A percentile compares a stretch with the other conserved stretches of the same genome.
phyloP scores from a whole-genome alignment of 2,329 filamentous ascomycete species.

The Colletotrichum phormii region DNA sequence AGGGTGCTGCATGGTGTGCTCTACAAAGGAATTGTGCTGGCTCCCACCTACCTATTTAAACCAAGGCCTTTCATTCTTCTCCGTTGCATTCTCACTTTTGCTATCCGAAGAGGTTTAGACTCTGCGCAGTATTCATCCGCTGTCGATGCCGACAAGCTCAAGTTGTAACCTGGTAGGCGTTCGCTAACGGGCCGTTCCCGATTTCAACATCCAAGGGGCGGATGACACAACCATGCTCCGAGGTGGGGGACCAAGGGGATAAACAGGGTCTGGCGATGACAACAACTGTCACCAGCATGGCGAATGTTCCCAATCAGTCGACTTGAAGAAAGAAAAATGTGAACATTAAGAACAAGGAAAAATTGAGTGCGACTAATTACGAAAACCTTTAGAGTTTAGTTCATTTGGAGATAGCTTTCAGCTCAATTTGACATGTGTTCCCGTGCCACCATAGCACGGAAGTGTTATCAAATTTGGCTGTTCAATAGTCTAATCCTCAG shows the following conservation, averaged over 20 bases:
- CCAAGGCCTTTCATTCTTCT: background rate
- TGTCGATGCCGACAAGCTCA: background rate
- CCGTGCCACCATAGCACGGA: background rate
- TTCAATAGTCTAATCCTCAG: no score
- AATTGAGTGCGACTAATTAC: no score
- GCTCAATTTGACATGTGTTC: no score
- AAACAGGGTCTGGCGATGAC: conserved; percentile 25
- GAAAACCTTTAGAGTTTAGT: no score
- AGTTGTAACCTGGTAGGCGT: background rate
- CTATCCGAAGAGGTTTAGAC: background rate
- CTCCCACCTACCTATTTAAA: background rate
- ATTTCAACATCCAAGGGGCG: conserved; percentile 27
- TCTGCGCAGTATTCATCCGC: background rate
- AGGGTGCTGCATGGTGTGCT: background rate
- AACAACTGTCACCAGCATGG: conserved; percentile 19
- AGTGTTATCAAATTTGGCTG: background rate
- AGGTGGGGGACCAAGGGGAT: background rate
- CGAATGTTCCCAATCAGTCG: conserved; percentile 14
- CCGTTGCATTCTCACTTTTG: background rate
- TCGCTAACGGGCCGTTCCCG: conserved; percentile 13
- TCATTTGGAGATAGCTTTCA: no score
- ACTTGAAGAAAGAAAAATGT: background rate
- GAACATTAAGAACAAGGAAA: background rate
- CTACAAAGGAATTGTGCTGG: background rate
- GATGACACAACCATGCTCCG: conserved; percentile 15